Base-by-base conservation (phyloP, 1,284 basidiomycete genomes). In the Puccinia novopanici region DNA sequence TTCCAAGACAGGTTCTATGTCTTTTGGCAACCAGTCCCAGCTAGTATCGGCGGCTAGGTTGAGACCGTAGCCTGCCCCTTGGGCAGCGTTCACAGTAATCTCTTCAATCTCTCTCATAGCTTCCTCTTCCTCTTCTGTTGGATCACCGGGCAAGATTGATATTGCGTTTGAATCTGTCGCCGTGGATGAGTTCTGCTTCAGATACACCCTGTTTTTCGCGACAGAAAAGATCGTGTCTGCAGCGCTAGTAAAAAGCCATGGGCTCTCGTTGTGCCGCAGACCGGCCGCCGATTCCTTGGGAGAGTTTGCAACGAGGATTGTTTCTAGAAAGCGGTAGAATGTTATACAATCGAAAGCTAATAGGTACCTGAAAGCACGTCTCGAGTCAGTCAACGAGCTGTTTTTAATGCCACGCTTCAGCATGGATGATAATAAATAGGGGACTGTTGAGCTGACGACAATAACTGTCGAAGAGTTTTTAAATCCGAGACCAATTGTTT, bases 321-420 rank as follows among this genome's bases (percentile, higher is more conserved):
- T 94, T 86, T 99, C 95, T 74, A 98, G 90, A 85, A 95, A 98
- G 0, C 91, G 91, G 81, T 96, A 91, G 85, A 98, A 98, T 8
- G 92, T 91, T 15, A 98, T 90, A 1, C 93, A 89, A 84, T 98
- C 95, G 84, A 98, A 97, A 0, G 93, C 91, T 52, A 99, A 87
- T 0, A 99, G 89, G 86, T 93, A 97, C 71, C 92, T 93, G 84
- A 67, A 48, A 82, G 42, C 22, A 50, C 76, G 82, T 30, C 22
- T 73, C 12, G 15, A 17, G 24, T 30, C 34, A 27, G 30, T 45
- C 42, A 73, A 37, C 27, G 52, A 15, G 27, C 59, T 54, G 8
- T 3, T 52, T 75, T 15, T 30, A 37, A 68, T 70, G 12, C 15
- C 10, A 27, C 0, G 13, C 42, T 27, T 48, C 40, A 50, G 27